A percentile compares a stretch with the other conserved stretches of the same genome.
phyloP scores from a whole-genome alignment of 164 flowering plant genomes.

The Umbellularia californica region DNA sequence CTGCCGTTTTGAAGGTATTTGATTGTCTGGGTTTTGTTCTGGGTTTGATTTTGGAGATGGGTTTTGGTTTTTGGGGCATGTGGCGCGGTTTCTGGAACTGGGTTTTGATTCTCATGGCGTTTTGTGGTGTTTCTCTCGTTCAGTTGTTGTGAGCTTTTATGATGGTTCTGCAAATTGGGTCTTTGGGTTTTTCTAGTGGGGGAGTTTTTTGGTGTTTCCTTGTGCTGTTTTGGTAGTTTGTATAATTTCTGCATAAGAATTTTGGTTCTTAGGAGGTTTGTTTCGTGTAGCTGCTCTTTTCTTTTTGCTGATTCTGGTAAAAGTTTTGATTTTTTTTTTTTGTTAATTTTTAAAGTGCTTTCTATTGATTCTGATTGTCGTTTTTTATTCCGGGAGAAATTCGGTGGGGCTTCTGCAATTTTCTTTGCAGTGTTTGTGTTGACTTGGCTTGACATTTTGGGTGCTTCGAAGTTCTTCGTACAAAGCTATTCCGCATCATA shows the following conservation, averaged over 20 bases:
- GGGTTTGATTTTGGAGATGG: neutral
- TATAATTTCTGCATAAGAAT: neutral
- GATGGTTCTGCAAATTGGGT: neutral
- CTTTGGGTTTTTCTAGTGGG: neutral
- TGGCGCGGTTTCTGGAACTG: neutral
- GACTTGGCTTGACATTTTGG: neutral
- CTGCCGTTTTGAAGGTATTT: slow-evolving; percentile 74
- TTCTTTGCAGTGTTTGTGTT: neutral
- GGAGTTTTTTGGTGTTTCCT: neutral
- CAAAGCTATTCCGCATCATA: neutral
- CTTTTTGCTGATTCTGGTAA: neutral
- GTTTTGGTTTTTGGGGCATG: neutral
- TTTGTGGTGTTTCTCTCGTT: neutral
- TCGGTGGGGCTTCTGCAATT: neutral
- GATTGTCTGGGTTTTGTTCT: neutral
- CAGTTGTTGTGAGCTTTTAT: no score
- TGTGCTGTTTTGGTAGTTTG: neutral
- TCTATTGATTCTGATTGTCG: neutral
- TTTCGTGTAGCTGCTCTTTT: neutral
- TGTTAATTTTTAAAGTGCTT: neutral
- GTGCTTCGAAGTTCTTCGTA: neutral
- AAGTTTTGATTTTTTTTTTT: neutral
- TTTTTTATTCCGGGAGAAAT: neutral
- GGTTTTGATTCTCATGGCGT: neutral
- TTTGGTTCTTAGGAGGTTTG: neutral